Conservation (phyloP, 1,139 yeast genomes). For the Debaryomyces coudertii region DNA sequence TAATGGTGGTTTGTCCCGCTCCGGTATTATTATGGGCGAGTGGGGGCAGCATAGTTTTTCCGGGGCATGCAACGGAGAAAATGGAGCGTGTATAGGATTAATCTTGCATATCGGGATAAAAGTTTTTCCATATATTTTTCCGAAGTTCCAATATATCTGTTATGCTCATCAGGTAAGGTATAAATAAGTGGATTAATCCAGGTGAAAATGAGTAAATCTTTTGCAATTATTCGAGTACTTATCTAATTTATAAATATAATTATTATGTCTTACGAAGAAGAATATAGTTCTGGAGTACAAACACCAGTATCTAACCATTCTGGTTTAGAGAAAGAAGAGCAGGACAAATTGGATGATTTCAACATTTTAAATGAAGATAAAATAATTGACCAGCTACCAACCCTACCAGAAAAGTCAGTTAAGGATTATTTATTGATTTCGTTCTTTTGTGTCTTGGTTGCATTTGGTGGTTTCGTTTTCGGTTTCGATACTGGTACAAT, state of each 20-base stretch:
- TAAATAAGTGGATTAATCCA: slow-evolving; percentile 4
- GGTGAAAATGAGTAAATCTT: background rate
- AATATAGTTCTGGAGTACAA: slow-evolving; percentile 31
- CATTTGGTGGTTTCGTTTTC: slow-evolving; percentile 70
- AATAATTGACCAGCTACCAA: slow-evolving; percentile 16
- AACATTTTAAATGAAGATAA: slow-evolving; percentile 1
- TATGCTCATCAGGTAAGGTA: slow-evolving; percentile 5
- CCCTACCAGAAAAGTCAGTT: slow-evolving; percentile 31
- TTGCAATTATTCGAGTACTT: background rate
- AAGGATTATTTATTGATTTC: slow-evolving; percentile 37
- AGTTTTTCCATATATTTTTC: slow-evolving; percentile 6
- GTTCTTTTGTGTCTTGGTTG: slow-evolving; percentile 46
- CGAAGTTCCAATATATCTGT: slow-evolving; percentile 2
- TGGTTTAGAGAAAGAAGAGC: slow-evolving; percentile 31
- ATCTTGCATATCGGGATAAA: slow-evolving; percentile 7
- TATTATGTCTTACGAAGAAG: slow-evolving; percentile 24
- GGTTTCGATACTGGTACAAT: slow-evolving; percentile 80
- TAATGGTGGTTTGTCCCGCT: background rate
- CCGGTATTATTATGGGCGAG: background rate
- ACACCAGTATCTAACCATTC: slow-evolving; percentile 38
- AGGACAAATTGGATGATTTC: slow-evolving; percentile 14
- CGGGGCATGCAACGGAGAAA: slow-evolving; percentile 13
- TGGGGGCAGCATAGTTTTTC: slow-evolving; percentile 9
- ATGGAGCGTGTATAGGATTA: slow-evolving; percentile 10
- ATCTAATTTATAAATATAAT: slow-evolving; percentile 14